Evolutionary conservation across 257 asterid genomes (phyloP), one percentile per base, ranked within the genome.

Genomic region (Capsicum baccatum): DNA sequence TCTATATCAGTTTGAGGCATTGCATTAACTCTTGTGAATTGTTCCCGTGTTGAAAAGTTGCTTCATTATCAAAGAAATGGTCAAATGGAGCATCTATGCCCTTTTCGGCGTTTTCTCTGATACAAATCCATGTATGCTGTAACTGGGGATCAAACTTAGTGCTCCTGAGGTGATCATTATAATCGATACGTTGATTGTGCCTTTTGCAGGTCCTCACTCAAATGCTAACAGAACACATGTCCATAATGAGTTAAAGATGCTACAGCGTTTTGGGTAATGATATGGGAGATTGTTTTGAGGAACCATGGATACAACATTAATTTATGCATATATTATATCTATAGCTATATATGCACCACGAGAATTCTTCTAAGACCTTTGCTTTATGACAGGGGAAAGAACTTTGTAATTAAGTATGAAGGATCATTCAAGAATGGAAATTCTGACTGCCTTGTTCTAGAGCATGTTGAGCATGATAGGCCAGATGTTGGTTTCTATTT

Each of bases 381-480:
- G 15, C 83, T 64, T 88, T 82, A 81, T 89, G 83, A 78, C 91
- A 96, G 99, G 92, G 99, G 99, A 9, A 94, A 88, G 88, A 89
- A 90, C 89, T 96, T 90, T 89, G 94, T 94, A 67, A 93, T 96
- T 60, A 94, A 88, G 85, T 94, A 88, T 82, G 98, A 92, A 89
- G 92, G 98, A 81, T 93, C 98, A 79, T 85, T 94, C 88, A 91
- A 89, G 89, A 85, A 87, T 21, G 97, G 89, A 76, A 84, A 80
- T 79, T 90, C 92, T 86, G 98, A 93, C 83, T 94, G 95, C 89
- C 93, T 96, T 76, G 94, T 94, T 87, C 71, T 94, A 87, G 94
- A 96, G 91, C 98, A 94, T 87, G 94, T 94, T 19, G 91, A 93
- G 85, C 99, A 96, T 79, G 98, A 96, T 84, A 92, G 97, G 82